Evolutionary conservation across 2,329 filamentous ascomycete species (phyloP).

Genomic region (Botrytis pseudocinerea): DNA sequence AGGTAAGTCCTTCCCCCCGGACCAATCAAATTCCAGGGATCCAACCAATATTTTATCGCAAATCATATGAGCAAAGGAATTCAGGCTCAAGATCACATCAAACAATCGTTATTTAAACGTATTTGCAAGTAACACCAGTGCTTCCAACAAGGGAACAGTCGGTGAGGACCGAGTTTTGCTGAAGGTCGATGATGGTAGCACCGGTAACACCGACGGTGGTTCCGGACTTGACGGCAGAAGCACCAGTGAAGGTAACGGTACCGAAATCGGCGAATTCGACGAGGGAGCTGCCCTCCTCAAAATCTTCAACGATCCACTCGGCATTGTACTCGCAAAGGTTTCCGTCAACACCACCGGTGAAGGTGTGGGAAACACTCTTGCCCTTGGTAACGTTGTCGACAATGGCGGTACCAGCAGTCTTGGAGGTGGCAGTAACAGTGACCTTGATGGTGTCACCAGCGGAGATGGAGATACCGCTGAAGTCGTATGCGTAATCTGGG

Average conservation of each 20-base stretch:
- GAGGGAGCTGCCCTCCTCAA: slow-evolving; percentile 45
- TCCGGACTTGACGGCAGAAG: slow-evolving; percentile 15
- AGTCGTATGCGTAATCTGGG: slow-evolving; percentile 56
- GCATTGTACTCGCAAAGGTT: slow-evolving; percentile 49
- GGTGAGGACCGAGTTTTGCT: not conserved
- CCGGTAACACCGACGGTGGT: not conserved
- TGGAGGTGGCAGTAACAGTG: slow-evolving; percentile 43
- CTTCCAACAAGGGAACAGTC: not conserved
- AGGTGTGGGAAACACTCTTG: slow-evolving; percentile 46
- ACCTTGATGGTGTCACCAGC: slow-evolving; percentile 49
- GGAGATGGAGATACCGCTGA: slow-evolving; percentile 47
- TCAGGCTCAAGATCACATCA: not conserved
- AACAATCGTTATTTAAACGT: slow-evolving; percentile 18
- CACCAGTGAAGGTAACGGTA: slow-evolving; percentile 40
- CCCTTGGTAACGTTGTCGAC: slow-evolving; percentile 51
- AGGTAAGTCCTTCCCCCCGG: not conserved
- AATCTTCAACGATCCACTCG: slow-evolving; percentile 57
- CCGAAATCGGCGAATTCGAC: slow-evolving; percentile 52
- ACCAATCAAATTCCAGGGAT: slow-evolving; percentile 13
- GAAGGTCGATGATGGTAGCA: slow-evolving; percentile 19
- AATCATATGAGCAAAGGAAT: not conserved
- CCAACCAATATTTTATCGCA: not conserved
- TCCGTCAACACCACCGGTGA: slow-evolving; percentile 40
- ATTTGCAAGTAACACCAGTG: not conserved
- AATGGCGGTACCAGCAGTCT: slow-evolving; percentile 46